phyloP scores from a whole-genome alignment of 495 filamentous ascomycete species.

The Saxophila tyrrhenica region DNA sequence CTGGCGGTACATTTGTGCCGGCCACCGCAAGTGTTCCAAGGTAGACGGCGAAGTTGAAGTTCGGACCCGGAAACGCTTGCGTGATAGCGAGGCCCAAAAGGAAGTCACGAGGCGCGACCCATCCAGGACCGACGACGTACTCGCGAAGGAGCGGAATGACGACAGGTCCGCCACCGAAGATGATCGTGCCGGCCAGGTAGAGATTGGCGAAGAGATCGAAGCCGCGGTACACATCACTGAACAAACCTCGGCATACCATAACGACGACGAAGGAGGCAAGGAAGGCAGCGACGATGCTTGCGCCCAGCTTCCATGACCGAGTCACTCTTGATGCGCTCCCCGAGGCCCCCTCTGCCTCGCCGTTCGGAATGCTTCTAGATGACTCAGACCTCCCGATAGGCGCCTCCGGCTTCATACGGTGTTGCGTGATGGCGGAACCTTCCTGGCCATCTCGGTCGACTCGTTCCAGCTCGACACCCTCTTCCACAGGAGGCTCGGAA shows the following conservation, averaged over 20 bases:
- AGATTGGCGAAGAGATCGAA: slow-evolving; percentile 61
- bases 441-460: background rate
- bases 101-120: slow-evolving; percentile 71
- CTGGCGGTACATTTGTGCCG: slow-evolving; percentile 29
- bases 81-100: slow-evolving; percentile 72
- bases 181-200: slow-evolving; percentile 79
- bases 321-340: slow-evolving; percentile 15
- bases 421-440: background rate
- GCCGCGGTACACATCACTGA: slow-evolving; percentile 35
- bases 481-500: background rate
- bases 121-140: slow-evolving; percentile 69
- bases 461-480: background rate
- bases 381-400: too few relatives aligned
- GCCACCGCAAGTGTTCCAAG: slow-evolving; percentile 51
- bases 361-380: background rate
- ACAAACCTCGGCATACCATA: slow-evolving; percentile 44
- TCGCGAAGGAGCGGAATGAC: slow-evolving; percentile 70
- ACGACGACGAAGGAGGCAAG: slow-evolving; percentile 49
- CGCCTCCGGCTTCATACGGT: too few relatives aligned
- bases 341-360: background rate
- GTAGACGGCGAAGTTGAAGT: slow-evolving; percentile 82
- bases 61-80: slow-evolving; percentile 74
- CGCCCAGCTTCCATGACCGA: slow-evolving; percentile 38
- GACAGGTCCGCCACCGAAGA: slow-evolving; percentile 78
- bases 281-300: slow-evolving; percentile 41